Percentiles rank a stretch among this genome's conserved stretches.
Evolutionary conservation across 352 stramenopile species (phyloP).

Genomic region (Pythium aquatile): DNA sequence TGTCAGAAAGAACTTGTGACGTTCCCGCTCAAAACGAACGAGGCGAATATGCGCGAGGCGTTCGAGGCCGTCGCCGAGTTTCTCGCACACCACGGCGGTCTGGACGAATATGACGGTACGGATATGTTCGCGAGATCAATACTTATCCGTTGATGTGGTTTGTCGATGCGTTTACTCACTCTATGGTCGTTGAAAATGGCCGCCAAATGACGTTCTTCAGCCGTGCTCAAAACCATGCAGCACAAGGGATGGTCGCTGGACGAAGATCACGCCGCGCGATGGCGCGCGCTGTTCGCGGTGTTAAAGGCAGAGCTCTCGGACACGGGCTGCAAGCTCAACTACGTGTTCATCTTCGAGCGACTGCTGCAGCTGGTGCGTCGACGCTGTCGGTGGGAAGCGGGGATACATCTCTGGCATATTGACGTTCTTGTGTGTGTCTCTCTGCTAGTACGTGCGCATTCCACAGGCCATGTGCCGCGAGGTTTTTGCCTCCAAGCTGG

Average conservation of each 20-base stretch:
- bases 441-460: conserved; percentile 28
- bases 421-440: neutral
- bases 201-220: neutral
- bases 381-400: neutral
- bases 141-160: conserved; percentile 3
- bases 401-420: neutral
- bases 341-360: conserved; percentile 64
- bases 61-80: conserved; percentile 34
- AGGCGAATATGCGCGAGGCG: conserved; percentile 23
- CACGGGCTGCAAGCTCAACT: conserved; percentile 33
- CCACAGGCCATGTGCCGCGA: conserved; percentile 29
- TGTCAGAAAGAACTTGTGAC: neutral
- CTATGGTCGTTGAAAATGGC: neutral
- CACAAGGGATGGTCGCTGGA: conserved; percentile 46
- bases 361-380: conserved; percentile 53
- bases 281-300: conserved; percentile 46
- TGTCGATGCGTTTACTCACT: neutral
- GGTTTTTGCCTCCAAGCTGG: conserved; percentile 60
- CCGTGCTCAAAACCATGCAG: conserved; percentile 35
- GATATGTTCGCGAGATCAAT: neutral
- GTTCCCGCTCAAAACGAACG: conserved; percentile 2
- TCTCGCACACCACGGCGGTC: conserved; percentile 27
- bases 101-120: conserved; percentile 35
- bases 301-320: conserved; percentile 48
- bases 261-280: conserved; percentile 46